Percentiles rank a stretch among this genome's conserved stretches.
phyloP scores from a whole-genome alignment of 345 rosid species.

The Salix brachista region DNA sequence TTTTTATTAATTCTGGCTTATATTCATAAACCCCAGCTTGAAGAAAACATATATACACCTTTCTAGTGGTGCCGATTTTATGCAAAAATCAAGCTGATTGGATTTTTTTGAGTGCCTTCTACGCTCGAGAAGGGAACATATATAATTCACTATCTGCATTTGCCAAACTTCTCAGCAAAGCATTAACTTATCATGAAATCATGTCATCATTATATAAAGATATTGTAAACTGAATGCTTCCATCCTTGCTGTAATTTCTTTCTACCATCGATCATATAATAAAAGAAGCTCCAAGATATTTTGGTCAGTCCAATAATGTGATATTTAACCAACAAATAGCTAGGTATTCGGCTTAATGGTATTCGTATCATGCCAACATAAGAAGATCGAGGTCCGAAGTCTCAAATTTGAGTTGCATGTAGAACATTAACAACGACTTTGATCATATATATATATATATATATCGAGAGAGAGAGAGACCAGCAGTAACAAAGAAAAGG shows the following conservation, averaged over 20 bases:
- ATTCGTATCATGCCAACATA: not conserved
- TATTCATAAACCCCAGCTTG: not conserved
- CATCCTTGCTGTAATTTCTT: not conserved
- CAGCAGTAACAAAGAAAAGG: too few species aligned
- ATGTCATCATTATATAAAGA: not conserved
- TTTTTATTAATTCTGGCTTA: not conserved
- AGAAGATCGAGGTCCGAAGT: not conserved
- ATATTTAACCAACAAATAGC: not conserved
- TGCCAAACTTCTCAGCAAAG: constrained; percentile 52
- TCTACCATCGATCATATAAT: too few species aligned
- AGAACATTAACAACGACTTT: too few species aligned
- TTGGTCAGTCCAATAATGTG: not conserved
- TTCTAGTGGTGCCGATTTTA: constrained; percentile 8
- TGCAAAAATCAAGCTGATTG: constrained; percentile 9
- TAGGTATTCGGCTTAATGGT: not conserved
- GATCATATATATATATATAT: too few species aligned
- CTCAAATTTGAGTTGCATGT: not conserved
- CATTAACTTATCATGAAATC: constrained; percentile 21
- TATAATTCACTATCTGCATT: not conserved
- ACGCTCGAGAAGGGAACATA: constrained; percentile 20
- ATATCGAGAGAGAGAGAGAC: too few species aligned
- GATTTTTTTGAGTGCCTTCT: constrained; percentile 37
- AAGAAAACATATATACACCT: not conserved
- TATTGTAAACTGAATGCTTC: not conserved
- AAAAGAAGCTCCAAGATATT: not conserved